Conservation (phyloP, 495 filamentous ascomycete genomes). For the Chaetomidium leptoderma region DNA sequence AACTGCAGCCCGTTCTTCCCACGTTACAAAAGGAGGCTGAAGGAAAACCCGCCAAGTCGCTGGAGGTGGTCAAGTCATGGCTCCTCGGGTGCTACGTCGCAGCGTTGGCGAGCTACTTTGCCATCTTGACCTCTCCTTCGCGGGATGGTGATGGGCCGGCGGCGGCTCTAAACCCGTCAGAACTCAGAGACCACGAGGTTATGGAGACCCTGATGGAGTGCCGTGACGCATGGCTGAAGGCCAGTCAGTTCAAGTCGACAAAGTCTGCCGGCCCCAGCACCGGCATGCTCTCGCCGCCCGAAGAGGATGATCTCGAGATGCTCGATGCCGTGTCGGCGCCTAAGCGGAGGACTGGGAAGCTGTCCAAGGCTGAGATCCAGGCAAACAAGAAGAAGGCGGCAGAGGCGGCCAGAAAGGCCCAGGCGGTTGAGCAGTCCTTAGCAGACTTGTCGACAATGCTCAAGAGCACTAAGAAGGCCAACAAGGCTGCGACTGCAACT, state of each 20-base stretch:
- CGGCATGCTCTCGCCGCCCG: conserved; percentile 36
- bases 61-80: conserved; percentile 65
- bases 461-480: conserved; percentile 38
- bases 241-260: conserved; percentile 54
- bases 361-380: conserved; percentile 31
- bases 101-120: conserved; percentile 87
- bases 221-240: conserved; percentile 71
- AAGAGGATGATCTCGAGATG: conserved; percentile 33
- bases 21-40: conserved; percentile 47
- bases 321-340: conserved; percentile 24
- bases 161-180: conserved; percentile 56
- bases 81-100: conserved; percentile 80
- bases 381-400: conserved; percentile 29
- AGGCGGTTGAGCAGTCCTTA: conserved; percentile 46
- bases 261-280: conserved; percentile 16
- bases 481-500: conserved; percentile 32
- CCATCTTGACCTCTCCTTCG: conserved; percentile 72
- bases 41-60: conserved; percentile 51
- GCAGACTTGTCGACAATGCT: conserved; percentile 46
- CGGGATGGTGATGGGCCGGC: conserved; percentile 49
- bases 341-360: conserved; percentile 28
- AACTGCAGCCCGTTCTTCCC: conserved; percentile 63
- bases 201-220: conserved; percentile 81
- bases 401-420: conserved; percentile 40
- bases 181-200: conserved; percentile 80